Base-by-base conservation (phyloP, 495 filamentous ascomycete species). In the Geoglossum glabrum region DNA sequence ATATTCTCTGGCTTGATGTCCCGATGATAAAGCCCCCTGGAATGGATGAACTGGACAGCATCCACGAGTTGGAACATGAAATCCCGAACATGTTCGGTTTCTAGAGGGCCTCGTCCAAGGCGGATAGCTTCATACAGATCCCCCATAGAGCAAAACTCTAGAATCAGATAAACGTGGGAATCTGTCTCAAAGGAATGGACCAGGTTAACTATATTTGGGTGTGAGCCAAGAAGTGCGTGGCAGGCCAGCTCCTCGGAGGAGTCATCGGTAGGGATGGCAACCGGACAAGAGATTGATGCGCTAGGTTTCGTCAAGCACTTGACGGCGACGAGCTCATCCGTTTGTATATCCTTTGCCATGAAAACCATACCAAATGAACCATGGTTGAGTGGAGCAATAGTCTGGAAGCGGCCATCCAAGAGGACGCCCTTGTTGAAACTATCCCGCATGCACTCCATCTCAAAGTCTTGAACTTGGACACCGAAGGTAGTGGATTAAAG, bases 1-100 rank as follows among this genome's bases (percentile, higher is more conserved):
- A 98, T 94, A 72, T 98, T 98, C 76, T 98, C 92, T 8, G 92
- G 92, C 74, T 98, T 98, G 79, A 98, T 96, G 70, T 98, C 92
- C 59, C 92, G 88, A 68, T 98, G 92, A 70, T 90, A 96, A 63
- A 97, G 76, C 60, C 87, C 88, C 66, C 89, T 88, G 61, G 76
- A 72, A 66, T 98, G 92, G 75, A 95, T 87, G 70, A 85, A 87
- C 52, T 87, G 82, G 56, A 98, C 83, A 45, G 93, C 88, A 66
- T 84, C 82, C 55, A 98, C 75, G 23, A 98, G 79, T 70, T 98
- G 82, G 50, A 95, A 73, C 93, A 98, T 97, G 76, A 96, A 93
- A 38, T 86, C 85, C 52, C 90, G 85, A 56, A 98, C 92, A 69
- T 97, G 89, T 64, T 95, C 87, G 33, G 92, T 98, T 72, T 95